These are phyloP conservation scores for Leccinum boreale DNA, from an alignment of 768 basidiomycete genomes.

Conservation along the genomic window DNA sequence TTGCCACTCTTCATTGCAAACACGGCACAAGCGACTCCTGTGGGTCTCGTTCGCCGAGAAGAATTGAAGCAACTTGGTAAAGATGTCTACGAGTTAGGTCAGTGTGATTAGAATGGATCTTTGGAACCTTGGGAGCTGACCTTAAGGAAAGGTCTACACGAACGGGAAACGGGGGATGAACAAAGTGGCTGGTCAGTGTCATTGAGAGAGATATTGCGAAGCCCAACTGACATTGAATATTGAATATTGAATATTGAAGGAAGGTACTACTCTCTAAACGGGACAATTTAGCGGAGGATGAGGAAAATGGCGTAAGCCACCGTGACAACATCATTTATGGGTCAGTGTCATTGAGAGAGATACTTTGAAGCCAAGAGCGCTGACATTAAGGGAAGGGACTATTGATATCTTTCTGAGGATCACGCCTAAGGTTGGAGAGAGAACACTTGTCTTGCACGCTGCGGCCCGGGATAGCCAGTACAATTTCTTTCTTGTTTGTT, in stretches of 20 bases:
- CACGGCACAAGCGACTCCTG: not conserved
- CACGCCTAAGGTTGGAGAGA: too few species aligned
- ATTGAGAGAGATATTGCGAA: not conserved
- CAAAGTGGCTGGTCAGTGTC: not conserved
- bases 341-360: not conserved
- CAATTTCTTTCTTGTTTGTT: not conserved
- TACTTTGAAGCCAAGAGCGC: not conserved
- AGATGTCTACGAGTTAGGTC: not conserved
- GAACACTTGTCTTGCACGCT: not conserved
- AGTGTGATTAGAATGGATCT: not conserved
- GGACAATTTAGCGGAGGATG: not conserved
- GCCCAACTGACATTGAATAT: not conserved
- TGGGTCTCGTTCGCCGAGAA: not conserved
- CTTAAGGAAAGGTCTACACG: not conserved
- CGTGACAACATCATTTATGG: not conserved
- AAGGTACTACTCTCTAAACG: not conserved
- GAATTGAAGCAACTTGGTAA: not conserved
- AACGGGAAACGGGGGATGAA: not conserved
- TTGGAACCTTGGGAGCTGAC: not conserved
- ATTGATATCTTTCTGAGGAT: not conserved
- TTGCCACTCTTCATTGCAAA: constrained; percentile 2
- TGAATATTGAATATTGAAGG: not conserved
- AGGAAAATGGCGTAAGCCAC: not conserved
- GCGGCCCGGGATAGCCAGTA: not conserved
- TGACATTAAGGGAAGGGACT: not conserved